Percentiles rank a stretch among this genome's conserved stretches.
Conservation (phyloP, 805 yeast genomes). For the Ogataea salicorniae region DNA sequence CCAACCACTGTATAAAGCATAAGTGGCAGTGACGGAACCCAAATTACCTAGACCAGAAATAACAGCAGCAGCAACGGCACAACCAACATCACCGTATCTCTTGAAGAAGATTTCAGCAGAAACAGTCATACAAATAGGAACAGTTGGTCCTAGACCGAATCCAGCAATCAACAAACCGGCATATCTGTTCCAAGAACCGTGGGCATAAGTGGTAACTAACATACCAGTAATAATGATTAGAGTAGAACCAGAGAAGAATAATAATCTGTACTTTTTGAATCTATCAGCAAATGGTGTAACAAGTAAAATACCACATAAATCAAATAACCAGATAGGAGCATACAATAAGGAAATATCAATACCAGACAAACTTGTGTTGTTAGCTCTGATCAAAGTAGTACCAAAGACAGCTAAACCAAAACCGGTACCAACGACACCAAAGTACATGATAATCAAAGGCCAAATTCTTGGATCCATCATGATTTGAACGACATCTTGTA, state of each 20-base stretch:
- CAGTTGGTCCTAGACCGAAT: constrained; percentile 86
- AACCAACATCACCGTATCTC: constrained; percentile 76
- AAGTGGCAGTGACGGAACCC: constrained; percentile 81
- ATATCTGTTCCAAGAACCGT: constrained; percentile 68
- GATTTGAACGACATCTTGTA: constrained; percentile 51
- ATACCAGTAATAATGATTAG: constrained; percentile 69
- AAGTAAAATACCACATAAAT: constrained; percentile 64
- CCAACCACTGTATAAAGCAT: constrained; percentile 85
- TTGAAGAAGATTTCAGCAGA: constrained; percentile 68
- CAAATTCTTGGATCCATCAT: constrained; percentile 62
- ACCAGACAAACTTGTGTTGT: constrained; percentile 57
- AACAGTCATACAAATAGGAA: constrained; percentile 84
- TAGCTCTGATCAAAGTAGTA: constrained; percentile 63
- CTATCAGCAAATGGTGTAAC: constrained; percentile 79
- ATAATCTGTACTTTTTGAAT: constrained; percentile 52
- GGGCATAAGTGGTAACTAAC: constrained; percentile 71
- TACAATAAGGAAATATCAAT: constrained; percentile 69
- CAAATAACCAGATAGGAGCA: constrained; percentile 91
- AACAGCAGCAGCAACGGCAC: constrained; percentile 76
- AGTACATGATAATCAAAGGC: constrained; percentile 84
- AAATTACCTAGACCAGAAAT: constrained; percentile 84
- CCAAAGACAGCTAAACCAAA: constrained; percentile 82
- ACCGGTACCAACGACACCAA: constrained; percentile 92
- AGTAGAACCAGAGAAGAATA: constrained; percentile 58
- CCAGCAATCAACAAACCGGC: constrained; percentile 81